Percentiles rank a stretch among this genome's conserved stretches.
Evolutionary conservation across 2,329 filamentous ascomycete species (phyloP).

Genomic region (Ceratocystis lukuohia): DNA sequence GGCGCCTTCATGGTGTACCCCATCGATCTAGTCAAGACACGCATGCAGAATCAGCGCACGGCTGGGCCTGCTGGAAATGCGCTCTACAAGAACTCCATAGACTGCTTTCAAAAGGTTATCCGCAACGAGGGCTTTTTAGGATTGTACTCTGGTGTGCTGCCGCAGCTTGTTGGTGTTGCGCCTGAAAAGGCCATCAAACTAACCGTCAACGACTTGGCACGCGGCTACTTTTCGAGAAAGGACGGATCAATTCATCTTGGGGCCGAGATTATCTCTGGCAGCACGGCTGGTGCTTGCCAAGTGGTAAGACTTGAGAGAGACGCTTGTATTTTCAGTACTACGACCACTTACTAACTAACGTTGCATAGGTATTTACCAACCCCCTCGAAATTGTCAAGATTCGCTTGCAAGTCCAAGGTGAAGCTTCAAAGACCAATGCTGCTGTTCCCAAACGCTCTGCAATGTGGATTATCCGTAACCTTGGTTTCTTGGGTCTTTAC

Average conservation of each 20-base stretch:
- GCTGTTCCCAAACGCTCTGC: constrained; percentile 70
- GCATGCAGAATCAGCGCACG: constrained; percentile 91
- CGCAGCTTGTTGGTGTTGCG: constrained; percentile 93
- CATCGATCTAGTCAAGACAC: constrained; percentile 95
- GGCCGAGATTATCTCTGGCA: constrained; percentile 76
- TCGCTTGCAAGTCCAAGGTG: constrained; percentile 90
- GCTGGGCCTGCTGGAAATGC: constrained; percentile 62
- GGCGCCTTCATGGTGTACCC: constrained; percentile 99
- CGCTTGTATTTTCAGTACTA: background rate
- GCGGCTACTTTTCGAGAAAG: constrained; percentile 59
- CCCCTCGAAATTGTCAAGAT: constrained; percentile 99
- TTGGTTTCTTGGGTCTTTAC: constrained; percentile 88
- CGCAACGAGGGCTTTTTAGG: constrained; percentile 82
- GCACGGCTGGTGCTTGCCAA: constrained; percentile 82
- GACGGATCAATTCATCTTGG: constrained; percentile 56
- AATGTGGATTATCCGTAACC: constrained; percentile 93
- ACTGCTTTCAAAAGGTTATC: constrained; percentile 87
- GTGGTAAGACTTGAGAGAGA: constrained; percentile 52
- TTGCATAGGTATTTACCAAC: constrained; percentile 74
- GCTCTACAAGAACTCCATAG: constrained; percentile 92
- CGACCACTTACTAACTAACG: constrained; percentile 14
- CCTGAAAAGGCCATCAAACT: constrained; percentile 99
- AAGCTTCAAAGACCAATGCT: constrained; percentile 74
- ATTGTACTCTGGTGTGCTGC: constrained; percentile 85
- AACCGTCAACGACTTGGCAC: constrained; percentile 90